Conservation (phyloP, 2,329 filamentous ascomycete species). For the Aspergillus unguis region DNA sequence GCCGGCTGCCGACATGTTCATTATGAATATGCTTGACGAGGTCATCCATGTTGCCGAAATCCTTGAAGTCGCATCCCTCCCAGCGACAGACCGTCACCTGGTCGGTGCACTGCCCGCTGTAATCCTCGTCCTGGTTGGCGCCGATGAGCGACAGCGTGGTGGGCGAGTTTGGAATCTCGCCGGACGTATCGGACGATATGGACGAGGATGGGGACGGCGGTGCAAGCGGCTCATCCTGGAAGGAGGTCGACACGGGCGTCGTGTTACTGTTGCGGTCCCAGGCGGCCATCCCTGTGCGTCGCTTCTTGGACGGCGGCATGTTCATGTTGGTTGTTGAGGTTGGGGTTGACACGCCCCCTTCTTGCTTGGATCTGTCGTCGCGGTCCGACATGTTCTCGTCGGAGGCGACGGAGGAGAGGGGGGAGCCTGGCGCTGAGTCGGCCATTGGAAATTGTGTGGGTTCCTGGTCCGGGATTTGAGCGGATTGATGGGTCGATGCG, state of each 20-base stretch:
- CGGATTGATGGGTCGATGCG: constrained; percentile 5
- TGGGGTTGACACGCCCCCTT: constrained; percentile 44
- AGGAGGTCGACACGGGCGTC: constrained; percentile 44
- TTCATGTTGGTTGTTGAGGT: constrained; percentile 21
- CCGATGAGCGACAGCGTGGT: constrained; percentile 48
- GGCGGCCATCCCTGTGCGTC: constrained; percentile 43
- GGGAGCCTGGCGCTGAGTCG: constrained; percentile 57
- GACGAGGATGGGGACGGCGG: constrained; percentile 58
- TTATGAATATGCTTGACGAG: constrained; percentile 83
- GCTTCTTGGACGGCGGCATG: constrained; percentile 49
- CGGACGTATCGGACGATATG: constrained; percentile 86
- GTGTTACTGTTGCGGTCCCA: constrained; percentile 45
- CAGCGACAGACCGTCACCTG: constrained; percentile 76
- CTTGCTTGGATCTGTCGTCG: constrained; percentile 52
- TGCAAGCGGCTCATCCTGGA: constrained; percentile 37
- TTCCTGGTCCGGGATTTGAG: neutral
- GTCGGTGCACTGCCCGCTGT: constrained; percentile 68
- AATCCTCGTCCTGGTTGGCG: constrained; percentile 52
- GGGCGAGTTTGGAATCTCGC: constrained; percentile 72
- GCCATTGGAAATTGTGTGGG: constrained; percentile 35
- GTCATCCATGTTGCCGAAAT: constrained; percentile 75
- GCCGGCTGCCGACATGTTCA: constrained; percentile 86
- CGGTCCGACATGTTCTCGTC: constrained; percentile 53
- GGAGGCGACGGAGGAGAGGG: constrained; percentile 62
- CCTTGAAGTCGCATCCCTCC: constrained; percentile 69